Evolutionary conservation across 768 basidiomycete genomes (phyloP).

Genomic region (Omphalotus guepiniiformis): DNA sequence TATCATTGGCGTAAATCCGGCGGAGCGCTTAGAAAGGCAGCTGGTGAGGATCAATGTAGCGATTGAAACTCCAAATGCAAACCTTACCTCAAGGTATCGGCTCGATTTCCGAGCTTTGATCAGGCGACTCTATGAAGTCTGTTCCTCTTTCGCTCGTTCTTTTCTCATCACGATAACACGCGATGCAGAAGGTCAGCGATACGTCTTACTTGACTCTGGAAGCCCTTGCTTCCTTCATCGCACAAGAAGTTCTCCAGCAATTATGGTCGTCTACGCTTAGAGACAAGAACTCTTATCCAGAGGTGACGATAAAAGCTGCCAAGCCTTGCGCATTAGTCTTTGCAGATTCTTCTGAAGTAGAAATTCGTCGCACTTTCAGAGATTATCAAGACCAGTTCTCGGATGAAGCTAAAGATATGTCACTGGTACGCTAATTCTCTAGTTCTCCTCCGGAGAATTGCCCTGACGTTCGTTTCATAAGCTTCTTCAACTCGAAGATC

Average conservation of each 20-base stretch:
- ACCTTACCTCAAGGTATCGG: constrained; percentile 17
- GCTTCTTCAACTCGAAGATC: neutral
- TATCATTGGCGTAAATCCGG: constrained; percentile 65
- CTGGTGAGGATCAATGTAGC: constrained; percentile 44
- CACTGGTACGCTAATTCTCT: neutral
- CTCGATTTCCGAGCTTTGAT: constrained; percentile 7
- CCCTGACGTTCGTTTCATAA: neutral
- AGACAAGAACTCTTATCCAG: constrained; percentile 13
- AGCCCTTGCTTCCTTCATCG: constrained; percentile 57
- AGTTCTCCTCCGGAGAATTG: neutral
- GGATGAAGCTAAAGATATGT: neutral
- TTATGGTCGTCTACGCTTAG: constrained; percentile 10
- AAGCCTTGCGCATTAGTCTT: constrained; percentile 72
- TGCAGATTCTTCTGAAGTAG: constrained; percentile 61
- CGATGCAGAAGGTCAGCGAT: constrained; percentile 38
- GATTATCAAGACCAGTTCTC: constrained; percentile 27
- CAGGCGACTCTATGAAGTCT: constrained; percentile 28
- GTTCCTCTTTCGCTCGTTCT: constrained; percentile 1
- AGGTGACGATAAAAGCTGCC: constrained; percentile 52
- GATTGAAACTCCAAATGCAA: constrained; percentile 20
- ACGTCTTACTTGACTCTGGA: constrained; percentile 65
- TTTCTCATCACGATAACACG: neutral
- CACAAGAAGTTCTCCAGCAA: constrained; percentile 38
- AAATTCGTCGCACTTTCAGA: constrained; percentile 42
- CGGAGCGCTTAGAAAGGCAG: constrained; percentile 65